Percentiles rank a stretch among this genome's conserved stretches.
Conservation (phyloP, 2,329 filamentous ascomycete genomes). For the Phoma sp. region DNA sequence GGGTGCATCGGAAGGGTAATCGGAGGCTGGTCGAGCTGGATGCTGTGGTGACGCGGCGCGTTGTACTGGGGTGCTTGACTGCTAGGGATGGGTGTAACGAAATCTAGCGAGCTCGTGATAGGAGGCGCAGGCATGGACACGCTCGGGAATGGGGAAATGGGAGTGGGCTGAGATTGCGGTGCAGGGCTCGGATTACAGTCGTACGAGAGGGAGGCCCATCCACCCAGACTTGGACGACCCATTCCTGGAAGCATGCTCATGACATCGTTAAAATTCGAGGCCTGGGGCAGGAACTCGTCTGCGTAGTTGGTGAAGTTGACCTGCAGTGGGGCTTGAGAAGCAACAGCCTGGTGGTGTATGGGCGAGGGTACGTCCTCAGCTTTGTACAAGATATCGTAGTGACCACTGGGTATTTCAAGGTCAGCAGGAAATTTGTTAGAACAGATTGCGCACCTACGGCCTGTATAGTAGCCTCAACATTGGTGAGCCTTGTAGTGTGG, state of each 20-base stretch:
- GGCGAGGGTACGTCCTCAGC: conserved; percentile 56
- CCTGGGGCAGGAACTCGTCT: conserved; percentile 50
- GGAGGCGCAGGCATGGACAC: conserved; percentile 36
- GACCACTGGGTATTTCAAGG: conserved; percentile 61
- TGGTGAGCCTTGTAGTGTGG: conserved; percentile 60
- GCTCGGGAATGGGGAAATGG: conserved; percentile 42
- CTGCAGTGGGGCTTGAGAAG: conserved; percentile 39
- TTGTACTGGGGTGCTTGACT: conserved; percentile 36
- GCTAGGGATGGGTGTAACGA: conserved; percentile 36
- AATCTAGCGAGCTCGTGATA: conserved; percentile 42
- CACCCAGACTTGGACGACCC: conserved; percentile 47
- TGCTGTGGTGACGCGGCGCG: conserved; percentile 33
- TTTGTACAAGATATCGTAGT: conserved; percentile 94
- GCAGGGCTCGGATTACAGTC: conserved; percentile 43
- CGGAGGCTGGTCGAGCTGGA: conserved; percentile 42
- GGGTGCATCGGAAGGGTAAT: conserved; percentile 43
- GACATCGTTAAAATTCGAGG: conserved; percentile 41
- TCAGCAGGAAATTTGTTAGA: conserved; percentile 1
- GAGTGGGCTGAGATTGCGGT: conserved; percentile 39
- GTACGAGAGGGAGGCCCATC: conserved; percentile 45
- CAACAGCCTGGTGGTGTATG: conserved; percentile 33
- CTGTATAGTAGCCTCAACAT: conserved; percentile 72
- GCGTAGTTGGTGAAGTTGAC: conserved; percentile 46
- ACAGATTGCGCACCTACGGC: conserved; percentile 57
- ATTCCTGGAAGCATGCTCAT: conserved; percentile 55